Evolutionary conservation across 257 asterid genomes (phyloP).

Genomic region (Anisodus acutangulus): DNA sequence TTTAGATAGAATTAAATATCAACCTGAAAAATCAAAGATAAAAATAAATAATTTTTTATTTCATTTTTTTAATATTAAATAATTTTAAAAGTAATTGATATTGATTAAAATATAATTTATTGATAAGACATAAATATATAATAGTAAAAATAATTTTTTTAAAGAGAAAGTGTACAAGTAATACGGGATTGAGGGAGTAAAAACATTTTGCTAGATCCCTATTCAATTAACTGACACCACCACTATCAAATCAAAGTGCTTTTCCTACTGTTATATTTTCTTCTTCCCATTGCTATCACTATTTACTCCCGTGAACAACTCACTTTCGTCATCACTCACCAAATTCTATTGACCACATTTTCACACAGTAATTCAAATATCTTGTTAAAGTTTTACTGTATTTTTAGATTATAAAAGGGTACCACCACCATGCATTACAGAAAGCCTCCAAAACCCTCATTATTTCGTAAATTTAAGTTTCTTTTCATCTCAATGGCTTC

Average conservation of each 20-base stretch:
- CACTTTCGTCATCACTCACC: neutral
- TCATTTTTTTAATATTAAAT: no score
- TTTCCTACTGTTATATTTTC: neutral
- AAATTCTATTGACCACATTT: neutral
- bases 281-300: neutral
- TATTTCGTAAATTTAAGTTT: neutral
- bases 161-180: no score
- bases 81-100: no score
- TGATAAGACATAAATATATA: no score
- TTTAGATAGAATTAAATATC: no score
- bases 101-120: no score
- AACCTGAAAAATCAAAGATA: no score
- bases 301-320: neutral
- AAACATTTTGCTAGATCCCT: neutral
- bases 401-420: neutral
- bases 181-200: no score
- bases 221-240: neutral
- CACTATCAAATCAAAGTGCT: neutral
- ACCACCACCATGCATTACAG: neutral
- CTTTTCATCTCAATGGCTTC: constrained; percentile 51
- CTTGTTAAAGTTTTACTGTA: neutral
- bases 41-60: no score
- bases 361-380: neutral
- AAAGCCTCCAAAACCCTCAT: constrained; percentile 22
- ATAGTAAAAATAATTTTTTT: no score